Evolutionary conservation across 192 early-diverging fungal genomes (phyloP), one percentile per base, ranked within the genome.

Genomic region (Chytriomyces hyalinus): DNA sequence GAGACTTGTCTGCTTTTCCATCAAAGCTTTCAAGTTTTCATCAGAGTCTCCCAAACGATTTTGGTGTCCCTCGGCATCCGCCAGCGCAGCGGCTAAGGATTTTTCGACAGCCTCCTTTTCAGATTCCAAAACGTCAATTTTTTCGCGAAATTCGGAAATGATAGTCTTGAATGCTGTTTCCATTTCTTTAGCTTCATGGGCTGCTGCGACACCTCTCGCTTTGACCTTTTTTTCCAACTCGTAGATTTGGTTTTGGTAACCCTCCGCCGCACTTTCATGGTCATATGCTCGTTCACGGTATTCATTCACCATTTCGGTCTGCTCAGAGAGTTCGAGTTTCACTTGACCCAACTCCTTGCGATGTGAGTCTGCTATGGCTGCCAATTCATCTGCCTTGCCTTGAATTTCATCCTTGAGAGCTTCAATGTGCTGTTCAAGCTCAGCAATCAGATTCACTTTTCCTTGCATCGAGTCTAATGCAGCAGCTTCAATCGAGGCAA

Each of bases 281-380:
- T 76, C 75, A 49, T 68, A 68, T 7, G 65, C 63, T 13, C 75
- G 45, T 43, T 76, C 75, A 22, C 75, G 63, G 46, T 57, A 68
- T 26, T 76, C 75, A 8, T 15, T 43, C 45, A 68, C 45, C 44
- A 76, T 22, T 20, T 76, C 75, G 5, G 46, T 49, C 65, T 50
- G 47, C 75, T 76, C 75, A 2, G 47, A 49, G 10, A 76, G 48
- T 13, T 47, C 45, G 3, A 53, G 49, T 13, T 49, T 67, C 13
- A 76, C 11, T 53, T 76, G 64, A 10, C 53, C 53, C 6, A 76
- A 43, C 65, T 76, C 75, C 20, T 76, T 64, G 24, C 75, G 75
- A 45, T 68, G 65, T 4, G 20, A n/a, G n/a, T 70, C 65, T 17
- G 46, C 20, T 26, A 68, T 11, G 17, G 10, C 49, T 2, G 8